These are phyloP conservation scores for Monosporascus sp. DNA, from an alignment of 2,329 filamentous ascomycete species.

Conservation along the genomic window DNA sequence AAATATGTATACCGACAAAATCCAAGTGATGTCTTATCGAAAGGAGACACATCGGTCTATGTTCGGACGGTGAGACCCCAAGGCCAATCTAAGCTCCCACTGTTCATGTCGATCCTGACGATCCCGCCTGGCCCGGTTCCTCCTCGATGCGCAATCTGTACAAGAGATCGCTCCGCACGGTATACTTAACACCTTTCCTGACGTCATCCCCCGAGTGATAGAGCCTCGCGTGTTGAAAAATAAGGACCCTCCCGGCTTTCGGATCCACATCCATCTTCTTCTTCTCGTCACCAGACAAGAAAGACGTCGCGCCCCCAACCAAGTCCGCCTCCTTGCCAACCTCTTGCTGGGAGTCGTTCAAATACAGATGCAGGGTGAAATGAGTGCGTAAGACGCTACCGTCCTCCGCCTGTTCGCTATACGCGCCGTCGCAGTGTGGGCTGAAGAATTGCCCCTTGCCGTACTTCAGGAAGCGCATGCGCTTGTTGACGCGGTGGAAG, in stretches of 20 bases:
- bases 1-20: no score
- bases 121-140: background rate
- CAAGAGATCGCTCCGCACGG: constrained; percentile 51
- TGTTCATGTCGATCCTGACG: background rate
- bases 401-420: constrained; percentile 45
- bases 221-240: constrained; percentile 52
- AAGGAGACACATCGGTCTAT: no score
- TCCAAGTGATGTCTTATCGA: no score
- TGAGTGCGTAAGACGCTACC: constrained; percentile 38
- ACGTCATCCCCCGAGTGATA: constrained; percentile 52
- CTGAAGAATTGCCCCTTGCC: constrained; percentile 67
- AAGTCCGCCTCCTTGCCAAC: constrained; percentile 30
- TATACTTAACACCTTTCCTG: constrained; percentile 47
- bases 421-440: constrained; percentile 64
- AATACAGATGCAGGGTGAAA: constrained; percentile 53
- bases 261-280: constrained; percentile 48
- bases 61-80: no score
- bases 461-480: constrained; percentile 73
- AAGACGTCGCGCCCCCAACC: constrained; percentile 51
- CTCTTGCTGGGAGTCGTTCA: constrained; percentile 43
- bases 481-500: constrained; percentile 58
- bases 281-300: constrained; percentile 39
- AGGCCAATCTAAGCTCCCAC: background rate
- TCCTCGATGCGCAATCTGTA: constrained; percentile 24
- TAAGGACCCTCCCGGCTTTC: constrained; percentile 51